phyloP scores from a whole-genome alignment of 2,329 filamentous ascomycete genomes.

The Ophiostoma perfectum region DNA sequence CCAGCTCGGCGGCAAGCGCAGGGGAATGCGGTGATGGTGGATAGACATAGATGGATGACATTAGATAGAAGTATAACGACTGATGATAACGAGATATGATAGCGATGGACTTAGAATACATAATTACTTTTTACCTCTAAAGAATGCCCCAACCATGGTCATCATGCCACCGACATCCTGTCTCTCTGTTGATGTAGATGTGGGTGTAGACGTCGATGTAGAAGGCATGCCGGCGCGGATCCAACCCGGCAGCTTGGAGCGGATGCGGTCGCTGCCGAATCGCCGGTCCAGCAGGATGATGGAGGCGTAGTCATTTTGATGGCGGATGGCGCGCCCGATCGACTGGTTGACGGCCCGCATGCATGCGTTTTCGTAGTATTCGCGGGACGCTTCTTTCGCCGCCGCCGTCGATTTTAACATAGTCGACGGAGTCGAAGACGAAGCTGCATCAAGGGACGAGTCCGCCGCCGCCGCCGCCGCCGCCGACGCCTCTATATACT shows the following conservation, averaged over 20 bases:
- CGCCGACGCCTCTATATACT: slow-evolving; percentile 64
- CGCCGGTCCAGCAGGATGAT: slow-evolving; percentile 80
- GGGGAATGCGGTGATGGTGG: not conserved
- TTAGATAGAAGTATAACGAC: not conserved
- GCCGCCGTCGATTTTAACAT: not conserved
- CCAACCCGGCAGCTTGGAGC: slow-evolving; percentile 79
- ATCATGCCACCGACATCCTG: slow-evolving; percentile 54
- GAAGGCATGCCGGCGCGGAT: slow-evolving; percentile 62
- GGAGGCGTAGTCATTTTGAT: slow-evolving; percentile 80
- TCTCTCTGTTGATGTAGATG: slow-evolving; percentile 33
- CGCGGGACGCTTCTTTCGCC: slow-evolving; percentile 57
- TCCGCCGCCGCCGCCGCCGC: not conserved
- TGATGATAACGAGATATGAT: slow-evolving; percentile 2
- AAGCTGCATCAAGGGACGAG: slow-evolving; percentile 9
- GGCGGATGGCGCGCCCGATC: slow-evolving; percentile 86
- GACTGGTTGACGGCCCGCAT: slow-evolving; percentile 98
- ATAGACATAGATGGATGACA: no score
- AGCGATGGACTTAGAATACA: not conserved
- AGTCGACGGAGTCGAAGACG: not conserved
- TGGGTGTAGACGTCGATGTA: not conserved
- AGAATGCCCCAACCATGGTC: slow-evolving; percentile 53
- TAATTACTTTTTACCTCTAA: slow-evolving; percentile 36
- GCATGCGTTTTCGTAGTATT: slow-evolving; percentile 90
- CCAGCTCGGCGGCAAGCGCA: slow-evolving; percentile 23
- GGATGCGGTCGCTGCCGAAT: slow-evolving; percentile 69